These are phyloP conservation scores for Candolleomyces eurysporus DNA, from an alignment of 768 basidiomycete species.

Conservation along the genomic window DNA sequence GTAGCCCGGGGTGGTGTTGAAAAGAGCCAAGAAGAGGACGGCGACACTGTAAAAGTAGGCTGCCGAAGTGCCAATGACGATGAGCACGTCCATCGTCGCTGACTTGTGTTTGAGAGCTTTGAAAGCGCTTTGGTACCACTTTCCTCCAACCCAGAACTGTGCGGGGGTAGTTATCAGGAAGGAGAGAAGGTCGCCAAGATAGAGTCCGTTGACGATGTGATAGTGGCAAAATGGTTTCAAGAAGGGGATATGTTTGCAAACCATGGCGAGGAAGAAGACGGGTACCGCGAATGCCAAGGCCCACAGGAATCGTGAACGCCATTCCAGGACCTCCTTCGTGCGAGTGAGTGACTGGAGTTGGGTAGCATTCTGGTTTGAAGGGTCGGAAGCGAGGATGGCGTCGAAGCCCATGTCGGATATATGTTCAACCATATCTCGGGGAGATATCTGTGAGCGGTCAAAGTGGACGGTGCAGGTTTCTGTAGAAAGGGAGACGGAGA, in stretches of 20 bases:
- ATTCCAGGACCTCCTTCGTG: constrained; percentile 89
- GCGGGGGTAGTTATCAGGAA: constrained; percentile 83
- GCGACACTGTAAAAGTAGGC: constrained; percentile 89
- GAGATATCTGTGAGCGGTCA: constrained; percentile 68
- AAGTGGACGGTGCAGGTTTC: constrained; percentile 75
- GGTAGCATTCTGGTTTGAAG: constrained; percentile 61
- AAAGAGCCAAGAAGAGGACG: constrained; percentile 61
- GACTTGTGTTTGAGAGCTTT: constrained; percentile 86
- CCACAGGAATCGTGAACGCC: constrained; percentile 76
- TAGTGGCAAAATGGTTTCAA: constrained; percentile 50
- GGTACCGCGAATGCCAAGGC: constrained; percentile 81
- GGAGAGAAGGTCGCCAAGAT: constrained; percentile 77
- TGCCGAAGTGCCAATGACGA: constrained; percentile 92
- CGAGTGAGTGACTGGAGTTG: constrained; percentile 84
- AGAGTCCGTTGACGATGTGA: constrained; percentile 63
- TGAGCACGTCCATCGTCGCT: constrained; percentile 97
- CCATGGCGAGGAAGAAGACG: constrained; percentile 92
- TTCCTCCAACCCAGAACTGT: constrained; percentile 87
- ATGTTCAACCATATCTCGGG: constrained; percentile 85
- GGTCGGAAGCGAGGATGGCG: constrained; percentile 72
- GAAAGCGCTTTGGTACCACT: constrained; percentile 88
- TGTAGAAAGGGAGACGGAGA: constrained; percentile 72
- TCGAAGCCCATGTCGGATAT: constrained; percentile 91
- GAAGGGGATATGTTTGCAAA: constrained; percentile 66
- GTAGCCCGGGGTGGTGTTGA: constrained; percentile 63